These are phyloP conservation scores for Rosa multiflora DNA, from an alignment of 306 rosid genomes.

Conservation along the genomic window DNA sequence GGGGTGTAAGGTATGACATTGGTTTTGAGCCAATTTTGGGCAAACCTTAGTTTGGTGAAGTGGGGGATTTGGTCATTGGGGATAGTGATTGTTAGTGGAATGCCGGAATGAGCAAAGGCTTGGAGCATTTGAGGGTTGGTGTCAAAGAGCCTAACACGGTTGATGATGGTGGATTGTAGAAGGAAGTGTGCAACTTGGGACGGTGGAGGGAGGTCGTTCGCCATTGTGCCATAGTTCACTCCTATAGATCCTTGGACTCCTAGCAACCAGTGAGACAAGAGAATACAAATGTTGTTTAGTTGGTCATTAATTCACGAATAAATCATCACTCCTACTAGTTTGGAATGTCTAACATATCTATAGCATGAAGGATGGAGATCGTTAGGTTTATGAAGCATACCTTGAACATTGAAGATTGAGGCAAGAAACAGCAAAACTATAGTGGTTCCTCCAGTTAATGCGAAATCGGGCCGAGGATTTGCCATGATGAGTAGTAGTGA, in stretches of 20 bases:
- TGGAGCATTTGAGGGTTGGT: slow-evolving; percentile 46
- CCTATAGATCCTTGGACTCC: slow-evolving; percentile 54
- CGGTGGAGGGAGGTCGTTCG: slow-evolving; percentile 69
- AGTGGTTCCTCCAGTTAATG: slow-evolving; percentile 12
- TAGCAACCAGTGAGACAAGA: not conserved
- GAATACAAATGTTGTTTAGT: not conserved
- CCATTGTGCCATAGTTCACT: slow-evolving; percentile 74
- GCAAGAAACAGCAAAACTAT: slow-evolving; percentile 33
- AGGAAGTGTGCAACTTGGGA: slow-evolving; percentile 55
- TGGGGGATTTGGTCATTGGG: slow-evolving; percentile 63
- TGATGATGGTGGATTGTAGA: slow-evolving; percentile 48
- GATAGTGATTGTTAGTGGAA: slow-evolving; percentile 50
- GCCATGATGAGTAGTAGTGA: slow-evolving; percentile 30
- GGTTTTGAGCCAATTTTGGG: slow-evolving; percentile 56
- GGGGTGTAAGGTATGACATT: slow-evolving; percentile 61
- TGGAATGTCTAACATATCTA: not conserved
- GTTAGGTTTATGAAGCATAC: slow-evolving; percentile 6
- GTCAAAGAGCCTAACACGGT: slow-evolving; percentile 55
- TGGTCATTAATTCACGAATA: not conserved
- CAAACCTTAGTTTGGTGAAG: slow-evolving; percentile 44
- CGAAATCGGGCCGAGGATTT: slow-evolving; percentile 18
- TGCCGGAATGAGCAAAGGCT: slow-evolving; percentile 56
- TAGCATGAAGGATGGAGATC: not conserved
- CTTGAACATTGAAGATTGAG: slow-evolving; percentile 34
- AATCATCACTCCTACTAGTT: not conserved